These are phyloP conservation scores for Botrytis paeoniae DNA, from an alignment of 2,329 filamentous ascomycete species.

Conservation along the genomic window DNA sequence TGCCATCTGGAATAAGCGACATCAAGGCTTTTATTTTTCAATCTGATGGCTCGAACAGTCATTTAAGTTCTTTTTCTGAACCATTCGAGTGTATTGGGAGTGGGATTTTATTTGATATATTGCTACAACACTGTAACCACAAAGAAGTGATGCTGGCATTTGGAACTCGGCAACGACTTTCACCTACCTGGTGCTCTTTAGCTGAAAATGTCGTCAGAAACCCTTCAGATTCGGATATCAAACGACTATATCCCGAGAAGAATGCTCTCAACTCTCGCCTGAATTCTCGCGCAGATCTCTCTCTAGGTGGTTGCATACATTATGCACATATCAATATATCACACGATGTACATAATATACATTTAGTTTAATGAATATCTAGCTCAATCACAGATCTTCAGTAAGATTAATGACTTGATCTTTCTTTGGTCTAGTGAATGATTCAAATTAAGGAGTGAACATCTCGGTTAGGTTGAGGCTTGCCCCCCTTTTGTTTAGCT, in stretches of 20 bases:
- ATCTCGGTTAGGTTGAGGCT: no score
- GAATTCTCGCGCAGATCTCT: no score
- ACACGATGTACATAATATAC: no score
- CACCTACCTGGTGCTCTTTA: background rate
- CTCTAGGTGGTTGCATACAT: fast-evolving
- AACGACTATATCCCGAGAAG: background rate
- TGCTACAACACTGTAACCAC: background rate
- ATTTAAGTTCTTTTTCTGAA: background rate
- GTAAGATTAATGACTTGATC: no score
- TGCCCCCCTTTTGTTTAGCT: no score
- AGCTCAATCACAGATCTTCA: no score
- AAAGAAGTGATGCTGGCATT: background rate
- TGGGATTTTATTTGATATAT: no score
- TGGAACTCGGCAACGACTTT: background rate
- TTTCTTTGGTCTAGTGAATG: no score
- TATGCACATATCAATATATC: no score
- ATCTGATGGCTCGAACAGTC: background rate
- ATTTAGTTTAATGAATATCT: no score
- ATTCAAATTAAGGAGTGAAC: no score
- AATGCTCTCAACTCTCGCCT: background rate
- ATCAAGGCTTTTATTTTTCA: background rate
- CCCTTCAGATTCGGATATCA: fast-evolving
- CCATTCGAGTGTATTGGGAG: background rate
- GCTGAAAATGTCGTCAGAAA: fast-evolving
- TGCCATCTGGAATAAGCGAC: background rate